Evolutionary conservation across 2,329 filamentous ascomycete genomes (phyloP).

Genomic region (Stachybotrys echinatus): DNA sequence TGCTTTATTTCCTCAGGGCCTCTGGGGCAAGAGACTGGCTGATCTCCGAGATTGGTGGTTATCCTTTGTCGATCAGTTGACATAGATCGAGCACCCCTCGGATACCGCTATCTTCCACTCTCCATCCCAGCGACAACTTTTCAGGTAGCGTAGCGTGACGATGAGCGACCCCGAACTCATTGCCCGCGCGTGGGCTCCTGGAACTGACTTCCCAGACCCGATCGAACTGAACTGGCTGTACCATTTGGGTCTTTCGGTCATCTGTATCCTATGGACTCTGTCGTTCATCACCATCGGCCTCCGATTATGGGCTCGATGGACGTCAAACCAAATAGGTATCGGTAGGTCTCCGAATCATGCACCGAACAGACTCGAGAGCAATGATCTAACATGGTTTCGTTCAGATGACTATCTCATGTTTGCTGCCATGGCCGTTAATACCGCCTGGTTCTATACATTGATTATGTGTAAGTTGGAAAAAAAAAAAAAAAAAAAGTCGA

Average conservation of each 20-base stretch:
- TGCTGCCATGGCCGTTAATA: conserved; percentile 12
- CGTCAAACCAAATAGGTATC: conserved; percentile 9
- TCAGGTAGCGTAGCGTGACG: no score
- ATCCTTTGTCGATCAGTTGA: no score
- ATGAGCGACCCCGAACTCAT: conserved; percentile 6
- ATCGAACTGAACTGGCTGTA: conserved; percentile 9
- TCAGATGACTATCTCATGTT: conserved; percentile 17
- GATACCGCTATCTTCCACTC: no score
- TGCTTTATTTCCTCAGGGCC: no score
- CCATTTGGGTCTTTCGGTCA: conserved; percentile 9
- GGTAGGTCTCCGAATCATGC: conserved; percentile 6
- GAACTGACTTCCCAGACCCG: conserved; percentile 9
- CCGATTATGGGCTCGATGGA: conserved; percentile 8
- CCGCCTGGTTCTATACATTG: conserved; percentile 10
- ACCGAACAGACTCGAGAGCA: background rate
- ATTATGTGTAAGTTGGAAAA: conserved; percentile 15
- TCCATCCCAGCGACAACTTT: no score
- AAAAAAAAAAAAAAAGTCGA: background rate
- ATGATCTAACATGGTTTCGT: conserved; percentile 3
- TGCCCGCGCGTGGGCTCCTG: conserved; percentile 10
- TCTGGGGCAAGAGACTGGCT: no score
- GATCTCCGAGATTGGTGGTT: no score
- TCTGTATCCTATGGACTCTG: conserved; percentile 8
- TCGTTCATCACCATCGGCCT: conserved; percentile 7
- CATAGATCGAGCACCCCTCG: no score